Percentiles rank a stretch among this genome's conserved stretches.
phyloP scores from a whole-genome alignment of 1,284 basidiomycete genomes.

The Rhodotorula sp. region DNA sequence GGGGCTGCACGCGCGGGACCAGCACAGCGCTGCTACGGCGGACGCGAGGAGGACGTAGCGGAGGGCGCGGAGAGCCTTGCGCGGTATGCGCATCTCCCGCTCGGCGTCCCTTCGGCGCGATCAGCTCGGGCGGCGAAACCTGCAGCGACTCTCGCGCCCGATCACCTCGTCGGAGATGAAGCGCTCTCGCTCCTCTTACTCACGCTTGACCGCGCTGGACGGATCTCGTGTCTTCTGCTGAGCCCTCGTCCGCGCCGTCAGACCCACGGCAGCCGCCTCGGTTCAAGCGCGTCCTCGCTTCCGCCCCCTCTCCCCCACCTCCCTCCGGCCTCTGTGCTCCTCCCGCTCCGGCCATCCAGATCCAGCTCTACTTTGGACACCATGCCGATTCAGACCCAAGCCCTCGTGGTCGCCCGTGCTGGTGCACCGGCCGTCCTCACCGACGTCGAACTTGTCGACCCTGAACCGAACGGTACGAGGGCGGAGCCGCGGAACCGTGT shows the following conservation, averaged over 20 bases:
- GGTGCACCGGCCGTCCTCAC: slow-evolving; percentile 24
- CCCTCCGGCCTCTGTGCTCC: neutral
- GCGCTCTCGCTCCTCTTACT: neutral
- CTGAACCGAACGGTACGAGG: slow-evolving; percentile 17
- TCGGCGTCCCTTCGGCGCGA: neutral
- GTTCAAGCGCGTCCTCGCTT: neutral
- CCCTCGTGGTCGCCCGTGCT: slow-evolving; percentile 12
- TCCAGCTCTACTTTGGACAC: neutral
- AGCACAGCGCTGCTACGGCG: slow-evolving; percentile 17
- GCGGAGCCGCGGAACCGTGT: neutral
- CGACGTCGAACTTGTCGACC: slow-evolving; percentile 27
- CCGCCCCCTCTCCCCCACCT: neutral
- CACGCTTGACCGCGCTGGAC: neutral
- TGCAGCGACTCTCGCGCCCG: too few species aligned
- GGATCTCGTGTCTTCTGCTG: too few species aligned
- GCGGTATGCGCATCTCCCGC: slow-evolving; percentile 18
- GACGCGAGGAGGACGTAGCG: slow-evolving; percentile 19
- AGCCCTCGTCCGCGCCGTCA: too few species aligned
- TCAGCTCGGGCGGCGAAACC: neutral
- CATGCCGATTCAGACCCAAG: slow-evolving; percentile 25
- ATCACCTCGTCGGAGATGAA: neutral
- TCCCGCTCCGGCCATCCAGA: neutral
- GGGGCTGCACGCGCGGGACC: slow-evolving; percentile 6
- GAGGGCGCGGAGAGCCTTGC: slow-evolving; percentile 12
- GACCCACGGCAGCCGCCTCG: too few species aligned